Evolutionary conservation across 2,329 filamentous ascomycete genomes (phyloP).

Genomic region (Aspergillus brasiliensis): DNA sequence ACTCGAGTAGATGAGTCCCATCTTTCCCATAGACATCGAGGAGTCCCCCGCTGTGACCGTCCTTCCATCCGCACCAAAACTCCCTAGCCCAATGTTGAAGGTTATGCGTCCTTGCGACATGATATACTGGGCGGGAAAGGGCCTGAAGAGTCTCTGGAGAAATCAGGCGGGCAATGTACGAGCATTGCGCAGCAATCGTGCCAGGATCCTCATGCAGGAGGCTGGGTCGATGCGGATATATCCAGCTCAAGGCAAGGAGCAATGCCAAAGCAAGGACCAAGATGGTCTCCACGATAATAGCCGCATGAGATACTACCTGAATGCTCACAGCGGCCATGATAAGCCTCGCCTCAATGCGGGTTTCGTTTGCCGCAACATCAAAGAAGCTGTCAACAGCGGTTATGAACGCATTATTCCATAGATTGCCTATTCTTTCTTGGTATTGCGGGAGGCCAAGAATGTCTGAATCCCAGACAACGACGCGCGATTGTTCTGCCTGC

Average conservation of each 20-base stretch:
- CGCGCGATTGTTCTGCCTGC: no score
- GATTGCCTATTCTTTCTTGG: not conserved
- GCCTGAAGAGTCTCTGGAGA: constrained; percentile 4
- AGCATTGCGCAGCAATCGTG: constrained; percentile 24
- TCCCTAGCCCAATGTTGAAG: constrained; percentile 21
- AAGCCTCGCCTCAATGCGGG: not conserved
- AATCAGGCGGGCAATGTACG: constrained; percentile 15
- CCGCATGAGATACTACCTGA: not conserved
- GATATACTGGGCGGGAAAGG: constrained; percentile 5
- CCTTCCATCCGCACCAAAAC: constrained; percentile 21
- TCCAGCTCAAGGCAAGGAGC: constrained; percentile 7
- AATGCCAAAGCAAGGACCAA: not conserved
- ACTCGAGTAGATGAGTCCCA: no score
- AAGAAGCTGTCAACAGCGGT: constrained; percentile 3
- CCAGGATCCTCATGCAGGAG: constrained; percentile 23
- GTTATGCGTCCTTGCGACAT: constrained; percentile 18
- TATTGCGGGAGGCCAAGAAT: not conserved
- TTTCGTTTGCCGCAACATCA: not conserved
- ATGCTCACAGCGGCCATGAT: not conserved
- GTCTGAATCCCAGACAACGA: not conserved
- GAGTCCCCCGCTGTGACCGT: not conserved
- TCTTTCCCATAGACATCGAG: not conserved
- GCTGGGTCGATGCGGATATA: constrained; percentile 20
- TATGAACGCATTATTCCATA: constrained; percentile 9
- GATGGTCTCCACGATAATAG: not conserved